phyloP scores from a whole-genome alignment of 2,329 filamentous ascomycete genomes.

The Colletotrichum viniferum region DNA sequence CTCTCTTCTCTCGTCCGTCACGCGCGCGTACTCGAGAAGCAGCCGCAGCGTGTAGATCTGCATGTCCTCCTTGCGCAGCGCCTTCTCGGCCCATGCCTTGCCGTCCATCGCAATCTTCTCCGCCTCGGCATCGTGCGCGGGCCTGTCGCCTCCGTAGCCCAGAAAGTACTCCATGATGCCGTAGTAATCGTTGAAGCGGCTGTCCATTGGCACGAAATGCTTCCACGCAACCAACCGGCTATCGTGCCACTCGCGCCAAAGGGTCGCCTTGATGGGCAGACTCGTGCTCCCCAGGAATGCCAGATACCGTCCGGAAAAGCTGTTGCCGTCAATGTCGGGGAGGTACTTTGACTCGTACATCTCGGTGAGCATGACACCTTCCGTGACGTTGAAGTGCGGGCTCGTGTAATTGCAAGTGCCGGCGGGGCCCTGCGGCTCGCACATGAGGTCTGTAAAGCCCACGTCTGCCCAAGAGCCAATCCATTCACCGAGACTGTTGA shows the following conservation, averaged over 20 bases:
- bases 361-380: constrained; percentile 48
- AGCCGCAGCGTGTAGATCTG: constrained; percentile 71
- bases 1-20: constrained; percentile 56
- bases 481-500: constrained; percentile 53
- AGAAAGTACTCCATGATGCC: constrained; percentile 78
- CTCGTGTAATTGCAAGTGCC: constrained; percentile 53
- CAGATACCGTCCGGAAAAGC: constrained; percentile 71
- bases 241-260: constrained; percentile 85
- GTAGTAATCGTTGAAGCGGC: constrained; percentile 73
- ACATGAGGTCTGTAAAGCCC: constrained; percentile 60
- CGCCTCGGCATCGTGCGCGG: constrained; percentile 60
- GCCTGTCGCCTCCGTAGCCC: constrained; percentile 53
- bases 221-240: constrained; percentile 75
- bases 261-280: constrained; percentile 76
- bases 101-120: constrained; percentile 69
- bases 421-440: constrained; percentile 40
- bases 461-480: constrained; percentile 53
- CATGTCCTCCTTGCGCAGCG: constrained; percentile 75
- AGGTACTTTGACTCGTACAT: constrained; percentile 72
- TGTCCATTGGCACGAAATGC: constrained; percentile 83
- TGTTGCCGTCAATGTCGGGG: constrained; percentile 78
- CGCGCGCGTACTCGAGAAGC: constrained; percentile 65
- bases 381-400: constrained; percentile 44
- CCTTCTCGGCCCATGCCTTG: constrained; percentile 70
- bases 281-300: constrained; percentile 73